Evolutionary conservation across 345 rosid genomes (phyloP).

Genomic region (Sonneratia alba): DNA sequence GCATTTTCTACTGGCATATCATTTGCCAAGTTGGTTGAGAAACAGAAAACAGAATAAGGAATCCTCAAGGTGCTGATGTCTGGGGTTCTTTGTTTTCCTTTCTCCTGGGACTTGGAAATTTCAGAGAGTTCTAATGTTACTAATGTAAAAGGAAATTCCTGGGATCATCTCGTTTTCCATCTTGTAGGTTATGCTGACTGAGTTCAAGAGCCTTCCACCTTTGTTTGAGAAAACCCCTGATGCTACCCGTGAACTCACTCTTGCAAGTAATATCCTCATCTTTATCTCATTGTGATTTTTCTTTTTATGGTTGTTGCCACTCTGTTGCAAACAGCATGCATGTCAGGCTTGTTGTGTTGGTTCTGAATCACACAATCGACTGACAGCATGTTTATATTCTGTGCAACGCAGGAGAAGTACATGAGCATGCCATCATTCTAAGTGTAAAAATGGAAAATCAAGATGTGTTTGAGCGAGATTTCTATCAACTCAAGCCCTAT

Average conservation of each 20-base stretch:
- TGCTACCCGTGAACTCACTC: slow-evolving; percentile 49
- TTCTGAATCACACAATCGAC: not conserved
- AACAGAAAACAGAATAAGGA: not conserved
- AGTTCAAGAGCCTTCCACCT: slow-evolving; percentile 76
- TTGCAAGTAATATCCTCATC: slow-evolving; percentile 50
- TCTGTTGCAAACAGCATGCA: not conserved
- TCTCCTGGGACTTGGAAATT: not conserved
- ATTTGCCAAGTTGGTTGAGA: not conserved
- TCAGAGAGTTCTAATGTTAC: not conserved
- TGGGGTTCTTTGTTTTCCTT: not conserved
- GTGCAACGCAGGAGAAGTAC: slow-evolving; percentile 59
- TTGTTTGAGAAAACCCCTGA: slow-evolving; percentile 69
- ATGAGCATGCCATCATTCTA: slow-evolving; percentile 84
- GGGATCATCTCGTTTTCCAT: not conserved
- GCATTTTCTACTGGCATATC: not conserved
- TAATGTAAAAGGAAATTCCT: not conserved
- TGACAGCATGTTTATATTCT: not conserved
- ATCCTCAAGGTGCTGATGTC: not conserved
- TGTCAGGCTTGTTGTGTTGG: not conserved
- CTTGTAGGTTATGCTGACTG: slow-evolving; percentile 66
- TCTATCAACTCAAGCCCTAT: slow-evolving; percentile 89
- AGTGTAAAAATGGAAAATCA: slow-evolving; percentile 88
- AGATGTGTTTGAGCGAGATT: slow-evolving; percentile 94
- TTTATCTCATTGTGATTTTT: not conserved
- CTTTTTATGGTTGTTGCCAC: not conserved